Conservation (phyloP, 2,329 filamentous ascomycete genomes). For the Clonostachys chloroleuca region DNA sequence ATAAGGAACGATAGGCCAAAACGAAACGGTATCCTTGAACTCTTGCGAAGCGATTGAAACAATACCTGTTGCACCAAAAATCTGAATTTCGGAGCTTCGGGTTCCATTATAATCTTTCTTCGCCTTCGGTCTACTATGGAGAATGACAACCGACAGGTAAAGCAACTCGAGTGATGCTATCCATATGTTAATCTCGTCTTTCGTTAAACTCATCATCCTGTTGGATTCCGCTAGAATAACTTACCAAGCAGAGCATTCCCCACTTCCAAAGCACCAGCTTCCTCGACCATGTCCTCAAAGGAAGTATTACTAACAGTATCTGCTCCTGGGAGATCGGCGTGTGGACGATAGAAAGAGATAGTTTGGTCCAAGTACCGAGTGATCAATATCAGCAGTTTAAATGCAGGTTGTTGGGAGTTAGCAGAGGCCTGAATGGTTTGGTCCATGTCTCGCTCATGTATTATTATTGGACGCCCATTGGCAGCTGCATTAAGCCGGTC, state of each 20-base stretch:
- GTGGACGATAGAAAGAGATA: conserved; percentile 11
- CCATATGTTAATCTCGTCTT: background rate
- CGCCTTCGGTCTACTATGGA: conserved; percentile 7
- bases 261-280: conserved; percentile 2
- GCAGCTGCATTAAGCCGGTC: conserved; percentile 12
- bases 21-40: conserved; percentile 7
- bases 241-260: conserved; percentile 7
- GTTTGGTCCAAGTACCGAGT: conserved; percentile 7
- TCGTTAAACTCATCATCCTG: background rate
- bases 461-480: conserved; percentile 11
- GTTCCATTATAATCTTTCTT: background rate
- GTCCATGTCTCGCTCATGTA: conserved; percentile 11
- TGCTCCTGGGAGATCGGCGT: background rate
- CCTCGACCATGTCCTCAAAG: conserved; percentile 7
- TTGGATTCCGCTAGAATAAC: background rate
- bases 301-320: background rate
- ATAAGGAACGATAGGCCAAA: conserved; percentile 11
- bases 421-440: conserved; percentile 6
- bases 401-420: conserved; percentile 7
- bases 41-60: conserved; percentile 8
- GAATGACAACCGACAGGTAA: conserved; percentile 10
- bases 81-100: conserved; percentile 8
- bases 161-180: conserved; percentile 10
- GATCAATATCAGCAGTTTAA: conserved; percentile 10
- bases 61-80: conserved; percentile 10